These are phyloP conservation scores for Borealophlyctis nickersoniae DNA, from an alignment of 192 early-diverging fungal genomes.

Conservation along the genomic window DNA sequence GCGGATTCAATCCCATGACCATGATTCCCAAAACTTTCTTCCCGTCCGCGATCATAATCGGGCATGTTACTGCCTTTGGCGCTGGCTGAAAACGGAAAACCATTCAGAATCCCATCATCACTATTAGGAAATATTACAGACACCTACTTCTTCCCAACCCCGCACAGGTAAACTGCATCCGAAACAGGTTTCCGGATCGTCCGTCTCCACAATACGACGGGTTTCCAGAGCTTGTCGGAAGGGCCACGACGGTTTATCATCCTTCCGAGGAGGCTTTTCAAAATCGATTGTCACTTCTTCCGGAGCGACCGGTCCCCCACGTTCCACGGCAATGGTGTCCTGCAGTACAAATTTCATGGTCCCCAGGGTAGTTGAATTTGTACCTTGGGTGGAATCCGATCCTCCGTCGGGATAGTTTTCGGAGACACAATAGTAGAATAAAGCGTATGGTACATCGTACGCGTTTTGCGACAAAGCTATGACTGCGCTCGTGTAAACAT, in stretches of 20 bases:
- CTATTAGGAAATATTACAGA: too few relatives aligned
- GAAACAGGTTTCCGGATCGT: conserved; percentile 6
- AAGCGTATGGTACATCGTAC: conserved; percentile 17
- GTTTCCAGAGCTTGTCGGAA: conserved; percentile 16
- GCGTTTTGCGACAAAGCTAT: conserved; percentile 3
- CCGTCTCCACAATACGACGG: neutral
- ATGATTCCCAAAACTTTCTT: conserved; percentile 22
- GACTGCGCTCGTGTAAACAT: conserved; percentile 2
- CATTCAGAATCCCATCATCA: too few relatives aligned
- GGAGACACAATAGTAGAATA: conserved; percentile 16
- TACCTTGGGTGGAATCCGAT: neutral
- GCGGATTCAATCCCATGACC: conserved; percentile 22
- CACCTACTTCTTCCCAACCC: conserved; percentile 10
- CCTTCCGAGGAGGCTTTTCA: too few relatives aligned
- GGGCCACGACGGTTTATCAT: too few relatives aligned
- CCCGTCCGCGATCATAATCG: conserved; percentile 19
- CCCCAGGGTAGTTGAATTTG: too few relatives aligned
- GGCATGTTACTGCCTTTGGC: conserved; percentile 15
- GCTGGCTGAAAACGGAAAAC: too few relatives aligned
- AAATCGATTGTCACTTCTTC: conserved; percentile 15
- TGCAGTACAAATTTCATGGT: neutral
- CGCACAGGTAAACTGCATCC: conserved; percentile 19
- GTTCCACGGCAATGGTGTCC: neutral
- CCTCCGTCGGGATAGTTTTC: too few relatives aligned
- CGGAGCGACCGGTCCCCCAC: conserved; percentile 4